Evolutionary conservation across 2,329 filamentous ascomycete genomes (phyloP), one percentile per base, ranked within the genome.

Genomic region (Talaromyces sp.): DNA sequence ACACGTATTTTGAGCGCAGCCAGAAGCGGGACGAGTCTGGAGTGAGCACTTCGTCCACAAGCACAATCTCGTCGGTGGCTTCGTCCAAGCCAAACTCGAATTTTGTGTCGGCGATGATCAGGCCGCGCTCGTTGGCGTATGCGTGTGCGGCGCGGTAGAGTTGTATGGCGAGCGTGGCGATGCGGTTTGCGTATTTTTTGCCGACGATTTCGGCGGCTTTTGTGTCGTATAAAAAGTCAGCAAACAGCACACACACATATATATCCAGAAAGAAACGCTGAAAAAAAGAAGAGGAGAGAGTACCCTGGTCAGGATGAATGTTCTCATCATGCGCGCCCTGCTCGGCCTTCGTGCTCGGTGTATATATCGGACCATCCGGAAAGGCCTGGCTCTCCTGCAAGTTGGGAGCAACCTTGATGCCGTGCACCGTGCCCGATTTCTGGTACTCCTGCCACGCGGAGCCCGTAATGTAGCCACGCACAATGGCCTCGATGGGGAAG

Each of bases 381-480:
- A 96, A 84, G 63, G 84, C 84, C 73, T 89, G 81, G 68, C 86
- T 91, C 73, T 90, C 88, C 70, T 82, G 75, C 64, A 96, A 77
- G 1, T 90, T 91, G 3, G 80, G 75, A 1, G 88, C 84, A 65
- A 91, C 81, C 17, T 81, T 71, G 66, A 93, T 87, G 24, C 91
- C 90, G 75, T 96, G 90, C 17, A 96, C 89, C 1, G 91, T 96
- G 57, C 90, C 89, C 21, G 77, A 81, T 65, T 83, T 81, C 71
- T 85, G 78, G 78, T 95, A 90, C 78, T 96, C 91, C 43, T 82
- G 82, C 89, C 90, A 96, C 0, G 90, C 91, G 52, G 86, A 89
- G 50, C 92, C 92, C 6, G 92, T 92, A 71, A 96, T 86, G 78
- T 96, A 96, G 66, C 92, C 92, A 61, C 91, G 86, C n/a, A 96